These are phyloP conservation scores for Diplocarpon mali DNA, from an alignment of 2,329 filamentous ascomycete genomes.

Conservation along the genomic window DNA sequence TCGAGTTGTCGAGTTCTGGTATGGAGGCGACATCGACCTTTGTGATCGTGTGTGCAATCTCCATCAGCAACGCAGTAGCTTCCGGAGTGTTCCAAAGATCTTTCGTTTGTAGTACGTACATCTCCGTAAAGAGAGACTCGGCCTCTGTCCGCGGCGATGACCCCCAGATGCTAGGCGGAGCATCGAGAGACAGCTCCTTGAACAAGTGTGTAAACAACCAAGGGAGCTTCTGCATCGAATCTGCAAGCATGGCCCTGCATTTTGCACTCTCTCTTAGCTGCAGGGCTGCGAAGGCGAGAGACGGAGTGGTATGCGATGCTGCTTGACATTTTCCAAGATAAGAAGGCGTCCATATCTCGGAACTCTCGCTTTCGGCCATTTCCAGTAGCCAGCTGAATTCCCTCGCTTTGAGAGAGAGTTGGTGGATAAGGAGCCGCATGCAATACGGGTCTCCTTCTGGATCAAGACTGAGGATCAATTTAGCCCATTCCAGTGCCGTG, in stretches of 20 bases:
- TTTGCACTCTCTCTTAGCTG: slow-evolving; percentile 55
- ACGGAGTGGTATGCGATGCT: slow-evolving; percentile 64
- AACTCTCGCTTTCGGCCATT: slow-evolving; percentile 42
- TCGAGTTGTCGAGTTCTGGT: slow-evolving; percentile 13
- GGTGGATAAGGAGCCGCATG: slow-evolving; percentile 69
- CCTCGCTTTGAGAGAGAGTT: slow-evolving; percentile 70
- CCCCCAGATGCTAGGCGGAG: slow-evolving; percentile 77
- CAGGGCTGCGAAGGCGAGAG: slow-evolving; percentile 63
- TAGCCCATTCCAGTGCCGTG: slow-evolving; percentile 89
- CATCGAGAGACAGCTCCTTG: slow-evolving; percentile 65
- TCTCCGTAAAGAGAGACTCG: slow-evolving; percentile 47
- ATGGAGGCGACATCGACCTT: slow-evolving; percentile 15
- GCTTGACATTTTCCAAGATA: slow-evolving; percentile 17
- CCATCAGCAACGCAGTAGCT: slow-evolving; percentile 48
- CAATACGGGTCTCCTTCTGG: slow-evolving; percentile 69
- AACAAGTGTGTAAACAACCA: slow-evolving; percentile 80
- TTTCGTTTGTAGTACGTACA: slow-evolving; percentile 56
- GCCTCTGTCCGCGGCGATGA: slow-evolving; percentile 43
- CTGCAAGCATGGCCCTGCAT: slow-evolving; percentile 52
- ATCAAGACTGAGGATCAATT: slow-evolving; percentile 67
- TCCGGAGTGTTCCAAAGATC: slow-evolving; percentile 66
- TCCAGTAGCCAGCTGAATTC: slow-evolving; percentile 68
- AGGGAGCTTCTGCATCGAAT: slow-evolving; percentile 62
- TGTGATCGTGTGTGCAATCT: slow-evolving; percentile 41
- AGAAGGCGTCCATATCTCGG: slow-evolving; percentile 28